Percentiles rank a stretch among this genome's conserved stretches.
phyloP scores from a whole-genome alignment of 2,329 filamentous ascomycete genomes.

The Diaporthe sp. region DNA sequence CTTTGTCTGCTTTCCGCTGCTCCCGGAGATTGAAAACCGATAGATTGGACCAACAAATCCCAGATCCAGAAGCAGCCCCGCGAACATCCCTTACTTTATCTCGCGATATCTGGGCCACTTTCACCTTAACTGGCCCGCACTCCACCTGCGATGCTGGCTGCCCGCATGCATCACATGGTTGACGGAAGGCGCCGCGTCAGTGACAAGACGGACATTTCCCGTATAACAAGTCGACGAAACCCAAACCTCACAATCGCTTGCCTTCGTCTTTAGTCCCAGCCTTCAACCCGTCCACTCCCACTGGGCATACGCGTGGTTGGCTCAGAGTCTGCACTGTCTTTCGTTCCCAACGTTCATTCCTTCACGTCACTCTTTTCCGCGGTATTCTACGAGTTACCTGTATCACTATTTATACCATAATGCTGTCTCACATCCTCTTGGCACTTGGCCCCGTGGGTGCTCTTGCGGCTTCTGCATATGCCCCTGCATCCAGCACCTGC shows the following conservation, averaged over 20 bases:
- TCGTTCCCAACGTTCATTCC: not conserved
- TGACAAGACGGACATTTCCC: not conserved
- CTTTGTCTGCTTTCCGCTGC: not conserved
- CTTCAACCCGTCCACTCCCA: not conserved
- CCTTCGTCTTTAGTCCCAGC: not conserved
- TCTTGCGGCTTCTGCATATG: conserved; percentile 34
- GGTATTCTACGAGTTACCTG: not conserved
- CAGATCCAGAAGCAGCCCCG: conserved; percentile 25
- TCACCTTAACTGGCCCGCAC: not conserved
- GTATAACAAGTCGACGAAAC: not conserved
- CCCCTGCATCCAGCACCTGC: conserved; percentile 23
- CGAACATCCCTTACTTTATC: not conserved
- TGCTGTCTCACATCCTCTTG: conserved; percentile 33
- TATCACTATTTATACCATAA: conserved; percentile 7
- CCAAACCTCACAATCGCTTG: not conserved
- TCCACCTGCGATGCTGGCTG: conserved; percentile 1
- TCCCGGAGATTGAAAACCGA: conserved; percentile 32
- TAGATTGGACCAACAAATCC: not conserved
- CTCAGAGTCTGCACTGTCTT: not conserved
- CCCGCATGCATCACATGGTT: not conserved
- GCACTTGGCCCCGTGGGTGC: conserved; percentile 25
- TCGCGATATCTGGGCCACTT: not conserved
- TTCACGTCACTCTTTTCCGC: conserved; percentile 21
- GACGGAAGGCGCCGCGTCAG: not conserved
- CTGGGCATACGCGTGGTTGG: conserved; percentile 2